Base-by-base conservation (phyloP, 1,284 basidiomycete species). In the Ustilago hordei region DNA sequence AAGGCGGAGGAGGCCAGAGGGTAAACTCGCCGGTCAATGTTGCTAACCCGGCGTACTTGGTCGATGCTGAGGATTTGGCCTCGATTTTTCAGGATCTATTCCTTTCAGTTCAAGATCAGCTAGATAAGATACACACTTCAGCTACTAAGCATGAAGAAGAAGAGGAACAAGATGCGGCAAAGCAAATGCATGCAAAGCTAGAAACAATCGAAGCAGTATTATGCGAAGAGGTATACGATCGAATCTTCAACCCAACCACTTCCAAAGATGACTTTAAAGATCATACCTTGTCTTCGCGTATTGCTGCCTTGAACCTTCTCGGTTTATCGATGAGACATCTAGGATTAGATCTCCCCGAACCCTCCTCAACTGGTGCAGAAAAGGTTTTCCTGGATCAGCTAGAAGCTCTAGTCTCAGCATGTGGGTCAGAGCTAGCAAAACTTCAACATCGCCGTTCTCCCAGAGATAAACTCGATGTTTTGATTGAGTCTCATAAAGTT, bases 231-330 rank as follows among this genome's bases (percentile, higher is more conserved):
- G 91, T 94, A 77, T 95, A 93, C 81, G 92, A 92, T 80, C 86
- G 67, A 54, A 82, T 93, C 23, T 93, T 92, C 83, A 88, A 90
- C 2, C 91, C 90, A 2, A 87, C 90, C 2, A 89, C 89, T 0
- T 91, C 93, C 0, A 92, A 94, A 70, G 94, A 97, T 82, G 88
- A 90, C 0, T 91, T 91, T 1, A 94, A 95, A 81, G 94, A 98
- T 81, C 93, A 94, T 80, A 92, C 93, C 0, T 88, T 98, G 4
- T 91, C 94, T 0, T 93, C 91, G 78, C 91, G 95, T 4, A 92
- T 98, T 28, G 93, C 93, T 11, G 95, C 94, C 0, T 88, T 98
- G 50, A 95, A 95, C 80, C 90, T 95, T 88, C 88, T 97, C 0
- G 95, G 97, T 82, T 88, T 98, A 0, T 90, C 91, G 2, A 88